These are phyloP conservation scores for Lentinula sp. DNA, from an alignment of 768 basidiomycete species.

Conservation along the genomic window DNA sequence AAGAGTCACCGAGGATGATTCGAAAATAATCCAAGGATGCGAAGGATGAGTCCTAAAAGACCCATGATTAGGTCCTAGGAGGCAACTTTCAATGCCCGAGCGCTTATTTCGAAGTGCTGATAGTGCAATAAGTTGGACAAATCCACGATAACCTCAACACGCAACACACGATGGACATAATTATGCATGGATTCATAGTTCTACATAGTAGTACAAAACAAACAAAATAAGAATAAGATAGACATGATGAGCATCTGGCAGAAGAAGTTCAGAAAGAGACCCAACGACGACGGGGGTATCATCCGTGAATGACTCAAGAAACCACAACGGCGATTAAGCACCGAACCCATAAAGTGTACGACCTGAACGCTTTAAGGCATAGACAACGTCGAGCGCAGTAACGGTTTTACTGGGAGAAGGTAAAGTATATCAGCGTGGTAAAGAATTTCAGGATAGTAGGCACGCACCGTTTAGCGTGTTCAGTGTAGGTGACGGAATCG, in stretches of 20 bases:
- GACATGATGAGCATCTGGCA: not conserved
- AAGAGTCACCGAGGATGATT: not conserved
- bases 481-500: slow-evolving; percentile 25
- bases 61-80: too few species aligned
- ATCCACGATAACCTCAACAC: too few species aligned
- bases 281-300: not conserved
- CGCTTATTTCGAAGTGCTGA: too few species aligned
- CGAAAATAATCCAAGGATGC: not conserved
- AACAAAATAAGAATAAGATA: not conserved
- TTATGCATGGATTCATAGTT: not conserved
- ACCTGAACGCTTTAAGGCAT: slow-evolving; percentile 29
- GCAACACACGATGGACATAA: not conserved
- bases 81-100: too few species aligned
- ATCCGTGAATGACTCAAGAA: not conserved
- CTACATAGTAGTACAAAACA: not conserved
- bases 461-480: slow-evolving; percentile 57
- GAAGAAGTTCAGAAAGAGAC: not conserved
- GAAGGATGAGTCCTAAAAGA: not conserved
- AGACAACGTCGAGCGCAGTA: slow-evolving; percentile 3
- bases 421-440: not conserved
- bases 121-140: too few species aligned
- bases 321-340: slow-evolving; percentile 27
- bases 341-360: slow-evolving; percentile 71
- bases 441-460: slow-evolving; percentile 23
- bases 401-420: slow-evolving; percentile 41